Conservation (phyloP, 2,329 filamentous ascomycete species). For the Pseudogymnoascus sp. region DNA sequence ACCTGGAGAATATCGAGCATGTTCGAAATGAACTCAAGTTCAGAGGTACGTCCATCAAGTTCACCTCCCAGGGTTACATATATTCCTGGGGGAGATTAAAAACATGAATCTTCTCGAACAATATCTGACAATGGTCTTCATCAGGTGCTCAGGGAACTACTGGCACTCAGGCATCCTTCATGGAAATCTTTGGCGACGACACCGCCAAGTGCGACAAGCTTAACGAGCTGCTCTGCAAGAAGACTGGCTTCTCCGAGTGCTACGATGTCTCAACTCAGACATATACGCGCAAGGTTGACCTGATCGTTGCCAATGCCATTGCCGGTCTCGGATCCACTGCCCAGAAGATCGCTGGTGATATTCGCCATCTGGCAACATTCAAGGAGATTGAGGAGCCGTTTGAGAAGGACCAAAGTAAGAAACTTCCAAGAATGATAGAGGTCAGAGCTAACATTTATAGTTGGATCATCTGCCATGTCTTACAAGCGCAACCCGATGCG, state of each 20-base stretch:
- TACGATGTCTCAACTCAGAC: conserved; percentile 55
- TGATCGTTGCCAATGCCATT: conserved; percentile 74
- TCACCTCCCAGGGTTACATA: background rate
- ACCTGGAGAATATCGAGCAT: conserved; percentile 66
- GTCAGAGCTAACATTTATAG: background rate
- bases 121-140: background rate
- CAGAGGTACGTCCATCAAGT: conserved; percentile 50
- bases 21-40: conserved; percentile 65
- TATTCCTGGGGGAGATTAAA: no score
- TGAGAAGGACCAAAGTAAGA: conserved; percentile 61
- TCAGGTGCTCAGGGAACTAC: conserved; percentile 49
- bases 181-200: conserved; percentile 44
- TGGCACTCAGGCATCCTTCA: conserved; percentile 69
- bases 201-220: conserved; percentile 46
- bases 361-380: conserved; percentile 65
- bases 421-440: background rate
- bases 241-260: conserved; percentile 46
- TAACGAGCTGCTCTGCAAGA: conserved; percentile 50
- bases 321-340: conserved; percentile 72
- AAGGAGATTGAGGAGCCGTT: conserved; percentile 87
- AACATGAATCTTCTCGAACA: background rate
- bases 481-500: conserved; percentile 47
- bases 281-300: conserved; percentile 73
- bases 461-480: conserved; percentile 58
- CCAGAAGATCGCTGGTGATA: conserved; percentile 67